phyloP scores from a whole-genome alignment of 2,329 filamentous ascomycete genomes.

The Penicillium griseofulvum region DNA sequence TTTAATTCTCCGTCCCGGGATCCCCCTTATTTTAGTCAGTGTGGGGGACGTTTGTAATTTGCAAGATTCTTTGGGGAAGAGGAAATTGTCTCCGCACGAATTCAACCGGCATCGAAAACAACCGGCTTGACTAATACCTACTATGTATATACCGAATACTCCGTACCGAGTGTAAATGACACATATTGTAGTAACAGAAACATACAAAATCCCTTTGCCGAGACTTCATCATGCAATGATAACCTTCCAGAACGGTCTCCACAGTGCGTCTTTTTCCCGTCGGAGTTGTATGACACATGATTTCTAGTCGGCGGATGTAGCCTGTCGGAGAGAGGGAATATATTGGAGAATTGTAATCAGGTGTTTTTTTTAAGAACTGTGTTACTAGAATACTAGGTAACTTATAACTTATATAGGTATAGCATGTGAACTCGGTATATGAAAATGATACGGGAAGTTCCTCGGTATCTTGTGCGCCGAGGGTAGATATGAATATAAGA shows the following conservation, averaged over 20 bases:
- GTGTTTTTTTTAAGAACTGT: not conserved
- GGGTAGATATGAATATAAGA: not conserved
- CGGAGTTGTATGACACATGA: slow-evolving; percentile 24
- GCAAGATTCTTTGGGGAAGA: not conserved
- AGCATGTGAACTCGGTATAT: not conserved
- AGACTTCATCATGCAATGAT: not conserved
- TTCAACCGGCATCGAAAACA: not conserved
- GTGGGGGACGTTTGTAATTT: not conserved
- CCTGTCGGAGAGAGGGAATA: slow-evolving; percentile 14
- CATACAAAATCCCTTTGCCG: not conserved
- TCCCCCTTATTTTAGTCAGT: not conserved
- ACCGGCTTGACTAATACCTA: no score
- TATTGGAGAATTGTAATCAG: not conserved
- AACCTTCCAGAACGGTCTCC: slow-evolving; percentile 15
- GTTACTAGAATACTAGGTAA: no score
- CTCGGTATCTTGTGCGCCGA: slow-evolving; percentile 3
- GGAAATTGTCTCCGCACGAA: not conserved
- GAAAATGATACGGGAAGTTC: not conserved
- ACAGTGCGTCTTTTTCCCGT: slow-evolving; percentile 24
- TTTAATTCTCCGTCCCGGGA: not conserved
- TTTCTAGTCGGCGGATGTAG: slow-evolving; percentile 12
- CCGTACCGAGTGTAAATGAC: not conserved
- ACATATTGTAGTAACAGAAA: no score
- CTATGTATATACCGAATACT: not conserved
- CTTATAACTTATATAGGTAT: no score